Evolutionary conservation across 495 filamentous ascomycete genomes (phyloP).

Genomic region (Aspergillus taichungensis): DNA sequence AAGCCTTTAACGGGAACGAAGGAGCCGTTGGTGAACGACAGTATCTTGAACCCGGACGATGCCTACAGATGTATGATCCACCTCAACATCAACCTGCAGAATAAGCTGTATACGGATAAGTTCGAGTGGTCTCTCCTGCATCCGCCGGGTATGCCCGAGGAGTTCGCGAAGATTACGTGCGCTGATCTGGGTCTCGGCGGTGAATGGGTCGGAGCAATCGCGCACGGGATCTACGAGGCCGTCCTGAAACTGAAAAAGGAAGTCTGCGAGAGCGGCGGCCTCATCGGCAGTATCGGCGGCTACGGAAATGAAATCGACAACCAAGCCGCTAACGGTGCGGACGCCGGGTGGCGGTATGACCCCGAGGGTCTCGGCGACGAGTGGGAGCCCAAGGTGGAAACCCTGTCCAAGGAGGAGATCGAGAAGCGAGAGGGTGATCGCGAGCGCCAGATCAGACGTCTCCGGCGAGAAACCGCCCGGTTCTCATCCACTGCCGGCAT

Average conservation of each 20-base stretch:
- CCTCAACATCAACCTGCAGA: conserved; percentile 86
- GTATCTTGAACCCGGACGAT: conserved; percentile 74
- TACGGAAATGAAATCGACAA: conserved; percentile 78
- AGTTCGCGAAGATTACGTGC: conserved; percentile 85
- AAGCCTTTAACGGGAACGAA: conserved; percentile 34
- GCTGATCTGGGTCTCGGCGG: conserved; percentile 80
- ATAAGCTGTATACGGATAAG: conserved; percentile 89
- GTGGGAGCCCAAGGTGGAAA: conserved; percentile 92
- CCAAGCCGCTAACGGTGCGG: conserved; percentile 65
- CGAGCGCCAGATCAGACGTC: conserved; percentile 76
- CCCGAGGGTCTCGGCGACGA: conserved; percentile 79
- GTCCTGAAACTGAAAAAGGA: conserved; percentile 92
- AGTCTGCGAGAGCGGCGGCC: conserved; percentile 78
- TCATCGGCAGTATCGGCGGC: conserved; percentile 61
- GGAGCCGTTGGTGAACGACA: conserved; percentile 37
- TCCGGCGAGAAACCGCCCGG: conserved; percentile 84
- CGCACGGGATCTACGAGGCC: conserved; percentile 95
- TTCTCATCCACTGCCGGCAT: conserved; percentile 80
- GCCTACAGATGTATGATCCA: conserved; percentile 85
- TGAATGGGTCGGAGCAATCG: conserved; percentile 90
- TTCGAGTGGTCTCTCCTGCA: conserved; percentile 98
- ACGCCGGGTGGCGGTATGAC: conserved; percentile 92
- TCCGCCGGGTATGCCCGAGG: conserved; percentile 81
- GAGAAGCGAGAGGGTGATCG: conserved; percentile 95
- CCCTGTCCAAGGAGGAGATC: conserved; percentile 88